Base-by-base conservation (phyloP, 495 filamentous ascomycete species). In the Apodospora peruviana region DNA sequence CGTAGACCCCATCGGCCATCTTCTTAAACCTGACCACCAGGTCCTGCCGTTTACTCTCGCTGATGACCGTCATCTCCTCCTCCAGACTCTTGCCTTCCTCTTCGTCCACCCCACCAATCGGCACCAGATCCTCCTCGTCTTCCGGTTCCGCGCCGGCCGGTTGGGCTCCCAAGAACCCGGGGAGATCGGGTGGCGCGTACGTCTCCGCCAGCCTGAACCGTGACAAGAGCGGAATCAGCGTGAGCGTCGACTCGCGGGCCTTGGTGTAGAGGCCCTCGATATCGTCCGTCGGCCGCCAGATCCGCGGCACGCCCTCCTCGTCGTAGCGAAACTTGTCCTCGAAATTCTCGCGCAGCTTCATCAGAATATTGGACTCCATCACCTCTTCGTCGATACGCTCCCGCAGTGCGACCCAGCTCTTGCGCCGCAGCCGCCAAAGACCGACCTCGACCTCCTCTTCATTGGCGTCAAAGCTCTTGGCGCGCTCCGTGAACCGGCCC, bases 291-390 rank as follows among this genome's bases (percentile, higher is more conserved):
- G 93, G 93, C 18, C 94, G 85, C 93, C 93, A 98, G 60, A 98
- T 95, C 32, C 93, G 77, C 4, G 93, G 93, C 2, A 98, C 94
- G 29, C 94, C 94, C 12, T 81, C 83, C 40, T 95, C 91, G 53
- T 98, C 94, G 58, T 98, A 98, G 47, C 93, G 87, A 78, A 98
- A 98, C 62, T 94, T 95, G 69, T 98, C 93, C 59, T 98, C 93
- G 55, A 98, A 98, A 67, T 96, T 97, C 70, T 98, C 93, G 5
- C 93, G 84, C 23, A 98, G 79, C 67, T 98, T 98, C 50, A 98
- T 78, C 7, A 98, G 71, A 44, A 98, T 78, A 62, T 97, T 98
- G 48, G 91, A 91, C 67, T 97, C 93, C 78, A 91, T 91, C 66
- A 97, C 89, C 65, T 98, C 93, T 64, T 98, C 93, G 18, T 96